Evolutionary conservation across 2,329 filamentous ascomycete genomes (phyloP), one percentile per base, ranked within the genome.

Genomic region (Fusarium tupiense): DNA sequence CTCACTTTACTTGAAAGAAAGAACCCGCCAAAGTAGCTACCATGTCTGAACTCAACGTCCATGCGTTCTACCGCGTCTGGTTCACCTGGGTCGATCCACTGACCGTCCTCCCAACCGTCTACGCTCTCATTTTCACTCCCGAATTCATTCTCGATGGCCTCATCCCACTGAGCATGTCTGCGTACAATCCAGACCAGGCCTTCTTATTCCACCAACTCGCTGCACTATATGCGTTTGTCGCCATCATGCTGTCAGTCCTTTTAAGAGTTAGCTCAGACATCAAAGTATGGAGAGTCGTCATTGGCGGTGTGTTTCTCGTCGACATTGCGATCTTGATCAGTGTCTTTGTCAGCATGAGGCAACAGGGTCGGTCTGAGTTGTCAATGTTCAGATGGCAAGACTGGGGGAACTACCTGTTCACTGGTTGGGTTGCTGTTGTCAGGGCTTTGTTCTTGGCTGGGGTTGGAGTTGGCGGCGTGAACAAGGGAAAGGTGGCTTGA

Each of bases 151-250:
- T 77, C 12, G 63, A 78, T 8, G 56, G 65, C 41, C 52, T 78
- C 40, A 72, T 76, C 2, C 74, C 77, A 6, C 41, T 65, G 5
- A 40, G 43, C 16, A 61, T 72, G 38, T 72, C 73, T 2, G 17
- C 61, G 3, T 69, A 69, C 35, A 72, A 78, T 26, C 74, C 76
- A 19, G 46, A 73, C 12, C 73, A 78, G 5, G 65, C 52, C 6
- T 78, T 78, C 35, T 65, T 78, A n/a, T 70, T 74, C 14, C 73
- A 78, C 43, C 74, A 77, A 20, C 67, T 77, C 3, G 74, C 74
- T 9, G 71, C 71, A 2, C 54, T 77, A 1, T 79, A 66, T 44
- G 59, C 60, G 1, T 77, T 77, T 8, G 43, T 77, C 22, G 72
- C 24, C 13, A 56, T 78, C 16, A 63, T 72, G 22, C 58, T 75